A percentile compares a stretch with the other conserved stretches of the same genome.
Evolutionary conservation across 2,329 filamentous ascomycete species (phyloP).

Genomic region (Rhynchosporium graminicola): DNA sequence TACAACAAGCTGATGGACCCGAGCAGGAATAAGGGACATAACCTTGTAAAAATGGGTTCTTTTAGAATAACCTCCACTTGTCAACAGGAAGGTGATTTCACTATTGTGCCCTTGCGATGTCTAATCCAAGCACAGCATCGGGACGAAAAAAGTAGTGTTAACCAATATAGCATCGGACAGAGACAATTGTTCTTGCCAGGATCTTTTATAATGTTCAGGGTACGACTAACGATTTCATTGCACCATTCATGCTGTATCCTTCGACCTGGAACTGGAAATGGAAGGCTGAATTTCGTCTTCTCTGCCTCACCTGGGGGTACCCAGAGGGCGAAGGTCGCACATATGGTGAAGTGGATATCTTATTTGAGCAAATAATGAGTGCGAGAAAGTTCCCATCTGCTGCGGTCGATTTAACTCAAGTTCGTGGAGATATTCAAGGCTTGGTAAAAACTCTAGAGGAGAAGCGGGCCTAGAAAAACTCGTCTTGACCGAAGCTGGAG

Average conservation of each 20-base stretch:
- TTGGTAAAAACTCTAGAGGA: not conserved
- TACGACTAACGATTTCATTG: constrained; percentile 51
- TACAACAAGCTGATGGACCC: no score
- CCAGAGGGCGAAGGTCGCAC: constrained; percentile 42
- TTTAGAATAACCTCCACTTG: no score
- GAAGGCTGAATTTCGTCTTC: constrained; percentile 45
- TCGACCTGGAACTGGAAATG: constrained; percentile 43
- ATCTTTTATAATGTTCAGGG: constrained; percentile 42
- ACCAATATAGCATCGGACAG: constrained; percentile 39
- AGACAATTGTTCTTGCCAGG: constrained; percentile 38
- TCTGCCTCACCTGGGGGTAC: constrained; percentile 42
- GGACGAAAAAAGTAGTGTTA: constrained; percentile 38
- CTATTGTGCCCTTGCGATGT: no score
- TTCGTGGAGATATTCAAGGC: not conserved
- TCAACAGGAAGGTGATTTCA: no score
- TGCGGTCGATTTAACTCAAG: not conserved
- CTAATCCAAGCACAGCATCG: no score
- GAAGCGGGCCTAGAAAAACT: not conserved
- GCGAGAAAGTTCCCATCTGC: constrained; percentile 14
- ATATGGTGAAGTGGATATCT: constrained; percentile 22
- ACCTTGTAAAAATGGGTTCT: no score
- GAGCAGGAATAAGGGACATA: no score
- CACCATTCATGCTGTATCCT: constrained; percentile 59
- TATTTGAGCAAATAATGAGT: constrained; percentile 16
- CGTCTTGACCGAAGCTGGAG: no score